Base-by-base conservation (phyloP, 805 yeast species). In the Metschnikowia borealis region DNA sequence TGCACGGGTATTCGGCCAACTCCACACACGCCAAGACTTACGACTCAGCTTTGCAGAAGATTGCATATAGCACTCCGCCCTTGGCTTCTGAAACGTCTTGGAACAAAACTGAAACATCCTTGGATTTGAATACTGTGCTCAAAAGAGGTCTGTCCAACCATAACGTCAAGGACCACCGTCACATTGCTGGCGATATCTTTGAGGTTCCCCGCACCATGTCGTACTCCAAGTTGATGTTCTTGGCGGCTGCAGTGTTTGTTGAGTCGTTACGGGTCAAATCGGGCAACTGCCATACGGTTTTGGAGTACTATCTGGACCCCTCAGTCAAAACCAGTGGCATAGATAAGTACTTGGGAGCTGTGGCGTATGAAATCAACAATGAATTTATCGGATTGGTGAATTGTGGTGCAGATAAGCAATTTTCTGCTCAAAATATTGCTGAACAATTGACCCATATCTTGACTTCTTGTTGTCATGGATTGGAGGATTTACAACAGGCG, bases 61-160 rank as follows among this genome's bases (percentile, higher is more conserved):
- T 94, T 57, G 98, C 99, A 1, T 81, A 85, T 63, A 87, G 80
- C 62, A 79, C 97, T 5, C 68, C 68, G 6, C 64, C 68, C 1
- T 57, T 64, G 44, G 68, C 67, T 0, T 62, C 65, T 13, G 67
- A 62, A 37, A 52, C 62, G 6, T 56, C 64, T 1, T 63, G 67
- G 67, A 83, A 85, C 62, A 83, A 90, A 61, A 85, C 92, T 11
- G 99, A 94, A 64, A 89, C 96, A 17, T 89, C 96, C 2, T 76
- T 94, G 54, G 97, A 94, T 61, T 78, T 94, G 73, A 94, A 94
- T 63, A 85, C 96, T 1, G 89, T 94, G 29, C 75, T 94, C 47
- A 81, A 96, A 62, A 79, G 98, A 54, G 96, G 96, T 13, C 84
- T 96, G 0, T 87, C 96, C 1, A 86, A 86, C 59, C 83, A 82